A percentile compares a stretch with the other conserved stretches of the same genome.
phyloP scores from a whole-genome alignment of 1,139 yeast species.

The Lodderomyces theae region DNA sequence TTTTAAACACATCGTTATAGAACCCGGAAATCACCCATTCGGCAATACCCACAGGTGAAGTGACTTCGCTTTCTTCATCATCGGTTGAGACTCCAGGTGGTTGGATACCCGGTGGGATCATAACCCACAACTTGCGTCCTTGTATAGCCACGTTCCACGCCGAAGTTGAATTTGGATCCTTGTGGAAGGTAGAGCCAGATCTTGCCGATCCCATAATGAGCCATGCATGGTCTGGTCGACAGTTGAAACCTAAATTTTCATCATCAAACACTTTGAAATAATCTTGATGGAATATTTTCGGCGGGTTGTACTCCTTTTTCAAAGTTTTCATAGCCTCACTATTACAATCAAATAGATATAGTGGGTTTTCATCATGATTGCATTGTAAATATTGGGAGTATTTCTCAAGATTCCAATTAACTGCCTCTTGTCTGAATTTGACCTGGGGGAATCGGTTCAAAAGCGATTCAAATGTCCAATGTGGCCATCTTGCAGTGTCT shows the following conservation, averaged over 20 bases:
- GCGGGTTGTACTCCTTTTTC: conserved; percentile 52
- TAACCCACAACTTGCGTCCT: conserved; percentile 83
- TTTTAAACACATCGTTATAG: conserved; percentile 55
- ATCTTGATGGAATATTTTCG: conserved; percentile 52
- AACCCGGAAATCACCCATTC: conserved; percentile 88
- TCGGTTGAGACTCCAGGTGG: conserved; percentile 90
- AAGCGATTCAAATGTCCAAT: conserved; percentile 57
- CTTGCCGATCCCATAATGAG: conserved; percentile 77
- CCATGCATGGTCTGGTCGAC: conserved; percentile 91
- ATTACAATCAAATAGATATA: conserved; percentile 80
- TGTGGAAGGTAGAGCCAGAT: conserved; percentile 87
- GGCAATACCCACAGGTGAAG: conserved; percentile 84
- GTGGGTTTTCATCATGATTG: conserved; percentile 77
- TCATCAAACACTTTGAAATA: conserved; percentile 43
- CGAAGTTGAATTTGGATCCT: conserved; percentile 86
- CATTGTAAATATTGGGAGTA: conserved; percentile 59
- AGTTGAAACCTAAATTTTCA: conserved; percentile 24
- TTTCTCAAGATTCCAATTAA: conserved; percentile 67
- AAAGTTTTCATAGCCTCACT: conserved; percentile 61
- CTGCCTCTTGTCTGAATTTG: conserved; percentile 78
- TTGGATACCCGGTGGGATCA: conserved; percentile 71
- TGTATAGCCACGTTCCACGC: conserved; percentile 84
- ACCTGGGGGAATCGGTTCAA: conserved; percentile 55
- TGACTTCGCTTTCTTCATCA: conserved; percentile 81
- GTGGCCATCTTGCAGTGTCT: conserved; percentile 54